Base-by-base conservation (phyloP, 2,329 filamentous ascomycete species). In the Stagonosporopsis cucurbitacearum region DNA sequence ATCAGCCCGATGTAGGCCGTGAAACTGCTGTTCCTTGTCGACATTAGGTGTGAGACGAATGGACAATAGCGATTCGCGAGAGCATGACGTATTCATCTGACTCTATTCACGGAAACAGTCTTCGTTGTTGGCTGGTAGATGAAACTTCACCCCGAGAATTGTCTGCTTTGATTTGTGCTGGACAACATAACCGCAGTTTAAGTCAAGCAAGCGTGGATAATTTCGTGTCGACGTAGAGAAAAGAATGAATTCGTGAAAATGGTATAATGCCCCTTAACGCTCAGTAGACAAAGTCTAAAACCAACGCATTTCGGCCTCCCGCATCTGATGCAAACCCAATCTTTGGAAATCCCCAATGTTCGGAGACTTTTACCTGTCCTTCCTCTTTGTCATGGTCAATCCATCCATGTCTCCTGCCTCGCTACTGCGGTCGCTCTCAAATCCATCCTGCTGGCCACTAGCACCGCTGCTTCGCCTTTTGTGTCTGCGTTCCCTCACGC, bases 401-500 rank as follows among this genome's bases (percentile, higher is more conserved):
- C 62, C 68, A 36, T 69, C 67, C 1, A 28, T 54, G n/a, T 70
- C 68, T 12, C 58, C 59, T 15, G 28, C 50, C 17, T 54, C 56
- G 15, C 50, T 59, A 17, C 54, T 53, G n/a, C 43, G 33, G 22
- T 57, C 54, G 36, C 55, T 58, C 23, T 59, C 61, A 15, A 55
- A 58, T 15, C 60, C 72, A 39, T 64, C 63, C 11, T 62, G 60
- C 15, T 57, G 59, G 6, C 62, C 67, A 6, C 62, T 70, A 33
- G 66, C 67, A 2, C 61, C 66, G 19, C 69, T 73, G 50, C 70
- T 74, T 45, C 82, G 80, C 51, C 82, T 76, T 63, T 90, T 81
- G 60, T 78, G 82, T 71, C 88, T 88, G n/a, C 90, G 79, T 74
- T 92, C 88, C 65, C 83, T 81, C 90, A 98, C 96, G 4, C 92